Evolutionary conservation across 176 grass and related monocot species (phyloP), one percentile per base, ranked within the genome.

Genomic region (Thinopyrum elongatum): DNA sequence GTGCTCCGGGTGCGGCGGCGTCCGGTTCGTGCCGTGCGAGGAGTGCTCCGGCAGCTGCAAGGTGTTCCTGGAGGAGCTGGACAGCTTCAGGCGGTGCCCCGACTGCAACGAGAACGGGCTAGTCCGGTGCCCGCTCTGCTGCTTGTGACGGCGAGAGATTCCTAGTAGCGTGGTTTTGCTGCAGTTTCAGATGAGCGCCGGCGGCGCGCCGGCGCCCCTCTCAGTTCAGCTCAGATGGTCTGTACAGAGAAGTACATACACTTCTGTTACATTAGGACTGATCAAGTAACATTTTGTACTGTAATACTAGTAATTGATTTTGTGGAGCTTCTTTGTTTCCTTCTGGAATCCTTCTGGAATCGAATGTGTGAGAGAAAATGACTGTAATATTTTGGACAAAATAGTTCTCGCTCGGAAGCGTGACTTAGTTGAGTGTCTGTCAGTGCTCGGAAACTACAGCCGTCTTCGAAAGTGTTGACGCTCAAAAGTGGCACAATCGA

Each of bases 21-120:
- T 97, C 47, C 83, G 82, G 63, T 99, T 99, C 85, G 86, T 97
- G 76, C 94, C 92, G 13, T 99, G 97, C 89, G 89, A 94, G 72
- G 88, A 90, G n/a, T 97, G 97, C 87, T 99, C 90, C 14, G 94
- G 97, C 49, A 99, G 97, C 91, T 99, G 97, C 83, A 99, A 99
- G 89, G 94, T 99, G 84, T 99, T 91, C 83, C 87, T 97, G 55
- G 72, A 80, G 63, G 90, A 94, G 19, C 78, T 76, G 29, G 89
- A 83, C 30, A 92, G 89, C 13, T 99, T 99, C 84, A 28, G 88
- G 61, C 79, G 94, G 9, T 99, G 97, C 74, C 79, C 87, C 77
- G 92, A 97, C 22, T 99, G 97, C 90, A 99, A 99, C 76, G 97
- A 99, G 86, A 99, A 99, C 63, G 97, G 97, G 2, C 89, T 99